Evolutionary conservation across 2,329 filamentous ascomycete genomes (phyloP), one percentile per base, ranked within the genome.

Genomic region (Penicillium griseofulvum): DNA sequence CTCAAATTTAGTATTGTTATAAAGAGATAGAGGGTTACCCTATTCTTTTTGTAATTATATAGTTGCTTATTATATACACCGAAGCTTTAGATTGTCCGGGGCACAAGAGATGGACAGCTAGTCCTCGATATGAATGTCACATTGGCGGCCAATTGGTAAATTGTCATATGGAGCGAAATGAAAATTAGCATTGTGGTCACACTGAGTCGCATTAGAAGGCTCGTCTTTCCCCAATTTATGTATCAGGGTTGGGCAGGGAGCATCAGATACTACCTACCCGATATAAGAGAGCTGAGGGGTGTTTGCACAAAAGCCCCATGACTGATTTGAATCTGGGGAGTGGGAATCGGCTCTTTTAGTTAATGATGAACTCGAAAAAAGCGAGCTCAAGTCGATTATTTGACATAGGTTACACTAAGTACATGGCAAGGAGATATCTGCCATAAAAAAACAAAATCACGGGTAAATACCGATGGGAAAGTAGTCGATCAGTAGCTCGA

Each of bases 351-450:
- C 44, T 37, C 14, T 34, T 46, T 14, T 29, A 22, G 49, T 24
- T n/a, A 26, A 19, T 10, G 11, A 28, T 19, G n/a, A 48, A 28
- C n/a, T 19, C 7, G 24, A 33, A n/a, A 26, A 42, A 31, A 26
- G 34, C 33, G 47, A 37, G 36, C 33, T 46, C 19, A 26, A 43
- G 54, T 57, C 17, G 49, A 64, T 63, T 64, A 63, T 66, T 38
- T 61, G 54, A 58, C 55, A 63, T 58, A 49, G 53, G 60, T 61
- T 62, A 64, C 59, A 53, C 60, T 68, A 67, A 60, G 52, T 70
- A 71, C 65, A 71, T 62, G 54, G 58, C 54, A 63, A 61, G 65
- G 66, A 71, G 69, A 68, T 71, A 72, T 71, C 68, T 70, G 67
- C 64, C 63, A 54, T 44, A 39, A 51, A 56, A 39, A 51, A 56